Conservation (phyloP, 352 stramenopile species). For the Phytophthora citricola region DNA sequence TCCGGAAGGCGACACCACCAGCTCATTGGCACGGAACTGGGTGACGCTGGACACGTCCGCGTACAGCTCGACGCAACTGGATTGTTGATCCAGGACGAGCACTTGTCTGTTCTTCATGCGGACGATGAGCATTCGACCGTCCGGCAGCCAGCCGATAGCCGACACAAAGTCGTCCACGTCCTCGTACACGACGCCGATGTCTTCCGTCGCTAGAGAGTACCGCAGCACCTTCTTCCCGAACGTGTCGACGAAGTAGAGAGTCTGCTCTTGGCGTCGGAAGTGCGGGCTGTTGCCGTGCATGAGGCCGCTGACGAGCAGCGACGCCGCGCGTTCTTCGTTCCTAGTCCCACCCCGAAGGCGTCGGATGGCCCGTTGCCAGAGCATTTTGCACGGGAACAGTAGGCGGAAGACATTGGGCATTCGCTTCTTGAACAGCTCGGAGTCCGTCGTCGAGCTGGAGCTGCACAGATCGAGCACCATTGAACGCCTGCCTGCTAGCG, state of each 20-base stretch:
- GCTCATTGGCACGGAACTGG: slow-evolving; percentile 58
- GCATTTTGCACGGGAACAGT: slow-evolving; percentile 32
- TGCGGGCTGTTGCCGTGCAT: slow-evolving; percentile 64
- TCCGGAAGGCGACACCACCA: slow-evolving; percentile 52
- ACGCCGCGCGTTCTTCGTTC: slow-evolving; percentile 41
- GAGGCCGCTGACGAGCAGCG: slow-evolving; percentile 44
- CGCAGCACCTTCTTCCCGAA: slow-evolving; percentile 55
- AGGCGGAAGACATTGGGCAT: slow-evolving; percentile 23
- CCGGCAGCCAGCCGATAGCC: slow-evolving; percentile 64
- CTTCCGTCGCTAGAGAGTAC: slow-evolving; percentile 50
- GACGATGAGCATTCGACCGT: slow-evolving; percentile 48
- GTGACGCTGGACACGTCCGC: slow-evolving; percentile 58
- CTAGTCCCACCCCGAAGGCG: slow-evolving; percentile 7
- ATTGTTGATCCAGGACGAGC: slow-evolving; percentile 43
- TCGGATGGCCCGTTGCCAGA: slow-evolving; percentile 33
- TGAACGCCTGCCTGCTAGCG: background rate
- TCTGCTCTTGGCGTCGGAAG: slow-evolving; percentile 61
- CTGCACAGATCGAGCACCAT: slow-evolving; percentile 18
- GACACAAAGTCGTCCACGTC: slow-evolving; percentile 54
- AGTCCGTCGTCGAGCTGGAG: slow-evolving; percentile 9
- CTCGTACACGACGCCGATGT: slow-evolving; percentile 50
- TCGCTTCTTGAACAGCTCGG: slow-evolving; percentile 36
- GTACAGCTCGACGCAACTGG: slow-evolving; percentile 46
- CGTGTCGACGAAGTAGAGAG: slow-evolving; percentile 73
- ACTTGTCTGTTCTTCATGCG: slow-evolving; percentile 49